These are phyloP conservation scores for Tylopilus intermedius DNA, from an alignment of 768 basidiomycete species.

Conservation along the genomic window DNA sequence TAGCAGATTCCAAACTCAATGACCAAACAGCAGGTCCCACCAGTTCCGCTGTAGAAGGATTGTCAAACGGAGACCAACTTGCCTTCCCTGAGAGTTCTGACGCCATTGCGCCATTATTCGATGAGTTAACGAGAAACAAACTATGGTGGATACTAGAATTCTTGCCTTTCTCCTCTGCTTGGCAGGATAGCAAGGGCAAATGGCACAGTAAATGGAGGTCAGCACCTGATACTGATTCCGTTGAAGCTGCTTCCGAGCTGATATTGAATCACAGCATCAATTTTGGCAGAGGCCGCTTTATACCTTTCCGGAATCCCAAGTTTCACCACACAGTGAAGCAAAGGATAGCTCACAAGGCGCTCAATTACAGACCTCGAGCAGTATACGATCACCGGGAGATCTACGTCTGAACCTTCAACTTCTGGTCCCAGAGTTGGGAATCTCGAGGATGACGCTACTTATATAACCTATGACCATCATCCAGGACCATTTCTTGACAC, in stretches of 20 bases:
- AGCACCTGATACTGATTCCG: slow-evolving; percentile 20
- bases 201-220: slow-evolving; percentile 58
- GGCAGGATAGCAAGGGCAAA: slow-evolving; percentile 50
- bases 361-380: slow-evolving; percentile 59
- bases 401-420: slow-evolving; percentile 34
- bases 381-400: slow-evolving; percentile 40
- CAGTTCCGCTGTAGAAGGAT: not conserved
- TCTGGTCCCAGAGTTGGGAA: not conserved
- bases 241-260: not conserved
- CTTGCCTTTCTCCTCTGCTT: slow-evolving; percentile 47
- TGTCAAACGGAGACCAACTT: not conserved
- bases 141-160: slow-evolving; percentile 76
- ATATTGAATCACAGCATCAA: slow-evolving; percentile 30
- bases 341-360: slow-evolving; percentile 43
- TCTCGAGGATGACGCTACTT: not conserved
- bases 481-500: not conserved
- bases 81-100: slow-evolving; percentile 16
- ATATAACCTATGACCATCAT: not conserved
- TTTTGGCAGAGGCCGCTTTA: slow-evolving; percentile 52
- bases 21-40: not conserved
- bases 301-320: slow-evolving; percentile 42
- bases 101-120: slow-evolving; percentile 50
- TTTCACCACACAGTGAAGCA: slow-evolving; percentile 63
- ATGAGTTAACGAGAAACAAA: slow-evolving; percentile 40
- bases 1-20: no score